These are phyloP conservation scores for Aspergillus affinis DNA, from an alignment of 495 filamentous ascomycete genomes.

Conservation along the genomic window DNA sequence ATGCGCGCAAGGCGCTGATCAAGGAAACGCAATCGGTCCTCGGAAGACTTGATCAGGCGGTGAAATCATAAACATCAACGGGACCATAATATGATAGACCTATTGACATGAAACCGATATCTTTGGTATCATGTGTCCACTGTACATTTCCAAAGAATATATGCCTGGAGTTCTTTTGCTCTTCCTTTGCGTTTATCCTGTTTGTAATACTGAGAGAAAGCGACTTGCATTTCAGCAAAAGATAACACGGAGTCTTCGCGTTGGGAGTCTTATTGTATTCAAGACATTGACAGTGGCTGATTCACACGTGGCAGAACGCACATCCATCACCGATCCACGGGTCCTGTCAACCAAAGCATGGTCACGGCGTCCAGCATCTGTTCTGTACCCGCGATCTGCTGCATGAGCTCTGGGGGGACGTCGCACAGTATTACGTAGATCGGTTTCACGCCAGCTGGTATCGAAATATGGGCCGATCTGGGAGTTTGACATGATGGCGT, in stretches of 20 bases:
- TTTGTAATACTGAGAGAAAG: not conserved
- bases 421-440: not conserved
- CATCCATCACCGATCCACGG: not conserved
- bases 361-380: not conserved
- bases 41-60: constrained; percentile 57
- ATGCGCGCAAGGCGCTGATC: constrained; percentile 71
- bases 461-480: not conserved
- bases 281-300: not conserved
- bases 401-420: not conserved
- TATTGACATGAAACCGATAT: not conserved
- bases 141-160: not conserved
- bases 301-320: not conserved
- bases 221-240: not conserved
- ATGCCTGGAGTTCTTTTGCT: not conserved
- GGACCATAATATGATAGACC: constrained; percentile 1
- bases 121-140: constrained; percentile 11
- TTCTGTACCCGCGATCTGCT: no score
- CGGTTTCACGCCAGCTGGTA: not conserved
- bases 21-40: constrained; percentile 68
- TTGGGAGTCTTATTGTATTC: not conserved
- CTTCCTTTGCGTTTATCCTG: not conserved
- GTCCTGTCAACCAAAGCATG: not conserved
- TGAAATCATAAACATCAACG: constrained; percentile 17
- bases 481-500: not conserved
- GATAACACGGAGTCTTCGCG: not conserved